Base-by-base conservation (phyloP, 495 filamentous ascomycete genomes). In the Sordaria brevicollis region DNA sequence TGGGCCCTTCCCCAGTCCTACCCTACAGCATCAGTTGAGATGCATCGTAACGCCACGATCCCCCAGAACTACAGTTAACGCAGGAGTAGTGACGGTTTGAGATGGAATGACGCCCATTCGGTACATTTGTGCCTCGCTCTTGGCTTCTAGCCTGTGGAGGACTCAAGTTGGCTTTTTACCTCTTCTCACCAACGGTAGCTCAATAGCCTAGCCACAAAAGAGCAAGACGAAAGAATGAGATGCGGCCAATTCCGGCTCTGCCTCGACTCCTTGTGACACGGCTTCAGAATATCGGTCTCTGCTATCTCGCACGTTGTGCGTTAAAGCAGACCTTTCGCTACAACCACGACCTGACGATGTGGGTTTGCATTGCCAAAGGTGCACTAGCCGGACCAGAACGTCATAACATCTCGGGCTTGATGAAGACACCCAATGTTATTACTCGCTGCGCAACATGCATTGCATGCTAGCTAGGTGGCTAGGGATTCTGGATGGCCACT, bases 351-450 rank as follows among this genome's bases (percentile, higher is more conserved):
- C 19, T 62, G 13, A 62, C 25, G 49, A 62, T 62, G 25, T 62
- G 49, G 49, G 25, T 62, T 62, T 62, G 29, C 36, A 36, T 35
- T 9, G 37, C 43, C 34, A 34, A 8, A 54, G 67, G 70, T 72
- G 71, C 71, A 62, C 66, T 73, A 70, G 43, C 74, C 69, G 73
- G 69, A 71, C 35, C 67, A 68, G 35, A 70, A 43, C 67, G 67
- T 38, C n/a, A 71, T 69, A 29, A 62, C 17, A 62, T 70, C 3
- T 65, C 35, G 65, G 13, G 15, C 8, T 65, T 69, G 68, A 65
- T 36, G n/a, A 49, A 62, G 17, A 62, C 25, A 31, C 25, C 25
- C 25, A 71, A 70, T 71, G 39, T 29, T 43, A 68, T 68, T 54
- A 54, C 65, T 33, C 68, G 36, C 70, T 74, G 73, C 73, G 67